phyloP scores from a whole-genome alignment of 2,329 filamentous ascomycete genomes.

The Hypomyces perniciosus region DNA sequence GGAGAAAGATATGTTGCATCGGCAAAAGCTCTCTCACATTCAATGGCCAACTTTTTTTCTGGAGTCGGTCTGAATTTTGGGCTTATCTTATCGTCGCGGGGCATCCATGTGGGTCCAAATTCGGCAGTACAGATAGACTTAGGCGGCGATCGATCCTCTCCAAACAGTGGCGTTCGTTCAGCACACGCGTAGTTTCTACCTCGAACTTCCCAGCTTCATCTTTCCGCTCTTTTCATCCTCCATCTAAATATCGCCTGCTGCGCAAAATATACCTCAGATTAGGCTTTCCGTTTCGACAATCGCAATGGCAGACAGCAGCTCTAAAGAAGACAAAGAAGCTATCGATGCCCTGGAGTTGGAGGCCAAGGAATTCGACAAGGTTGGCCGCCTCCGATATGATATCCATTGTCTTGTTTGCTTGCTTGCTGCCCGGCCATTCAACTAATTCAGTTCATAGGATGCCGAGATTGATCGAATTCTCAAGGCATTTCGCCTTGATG shows the following conservation, averaged over 20 bases:
- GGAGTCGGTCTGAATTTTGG: not conserved
- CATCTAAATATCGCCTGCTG: too few species aligned
- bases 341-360: conserved; percentile 78
- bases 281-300: not conserved
- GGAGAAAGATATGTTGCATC: not conserved
- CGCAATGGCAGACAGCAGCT: conserved; percentile 32
- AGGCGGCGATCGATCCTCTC: too few species aligned
- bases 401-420: too few species aligned
- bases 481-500: conserved; percentile 72
- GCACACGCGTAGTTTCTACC: too few species aligned
- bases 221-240: not conserved
- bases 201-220: too few species aligned
- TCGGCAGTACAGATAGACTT: too few species aligned
- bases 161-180: too few species aligned
- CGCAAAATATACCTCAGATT: not conserved
- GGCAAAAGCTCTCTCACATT: not conserved
- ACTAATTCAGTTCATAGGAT: conserved; percentile 52
- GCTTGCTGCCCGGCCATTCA: not conserved
- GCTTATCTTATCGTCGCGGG: conserved; percentile 36
- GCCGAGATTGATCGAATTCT: conserved; percentile 93
- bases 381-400: conserved; percentile 22
- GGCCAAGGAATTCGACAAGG: conserved; percentile 88
- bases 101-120: conserved; percentile 17
- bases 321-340: conserved; percentile 62
- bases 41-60: conserved; percentile 28